A percentile compares a stretch with the other conserved stretches of the same genome.
Conservation (phyloP, 352 stramenopile species). For the Thalassiosira delicatula region DNA sequence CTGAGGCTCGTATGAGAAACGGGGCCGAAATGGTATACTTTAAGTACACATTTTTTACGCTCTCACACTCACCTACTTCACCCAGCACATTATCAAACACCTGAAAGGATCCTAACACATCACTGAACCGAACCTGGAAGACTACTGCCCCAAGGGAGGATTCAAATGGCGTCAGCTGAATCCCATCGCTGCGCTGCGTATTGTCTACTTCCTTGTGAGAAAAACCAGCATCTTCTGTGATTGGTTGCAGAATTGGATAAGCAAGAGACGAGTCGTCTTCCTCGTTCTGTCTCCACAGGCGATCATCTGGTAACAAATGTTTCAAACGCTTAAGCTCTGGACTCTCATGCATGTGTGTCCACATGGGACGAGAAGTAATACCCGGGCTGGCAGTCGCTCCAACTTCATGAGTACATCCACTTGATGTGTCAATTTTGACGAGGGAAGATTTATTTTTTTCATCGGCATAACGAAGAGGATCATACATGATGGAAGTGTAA, state of each 20-base stretch:
- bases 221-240: slow-evolving; percentile 44
- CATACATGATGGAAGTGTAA: slow-evolving; percentile 71
- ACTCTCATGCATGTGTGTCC: slow-evolving; percentile 67
- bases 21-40: too few relatives aligned
- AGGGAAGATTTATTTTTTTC: slow-evolving; percentile 57
- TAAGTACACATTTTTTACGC: too few relatives aligned
- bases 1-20: too few relatives aligned
- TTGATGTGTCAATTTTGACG: slow-evolving; percentile 65
- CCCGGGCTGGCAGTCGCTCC: slow-evolving; percentile 67
- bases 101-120: slow-evolving; percentile 67
- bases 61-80: too few relatives aligned
- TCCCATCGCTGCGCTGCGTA: neutral
- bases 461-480: slow-evolving; percentile 66
- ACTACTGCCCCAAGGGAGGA: slow-evolving; percentile 71
- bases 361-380: slow-evolving; percentile 72
- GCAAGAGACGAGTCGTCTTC: slow-evolving; percentile 25
- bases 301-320: slow-evolving; percentile 67
- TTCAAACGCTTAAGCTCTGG: slow-evolving; percentile 68
- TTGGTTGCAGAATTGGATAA: slow-evolving; percentile 80
- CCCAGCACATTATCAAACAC: slow-evolving; percentile 78
- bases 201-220: slow-evolving; percentile 26
- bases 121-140: slow-evolving; percentile 75
- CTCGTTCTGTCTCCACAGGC: slow-evolving; percentile 39
- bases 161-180: slow-evolving; percentile 71
- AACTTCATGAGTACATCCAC: slow-evolving; percentile 67